Conservation (phyloP, 2,329 filamentous ascomycete species). For the Harringtonia lauricola region DNA sequence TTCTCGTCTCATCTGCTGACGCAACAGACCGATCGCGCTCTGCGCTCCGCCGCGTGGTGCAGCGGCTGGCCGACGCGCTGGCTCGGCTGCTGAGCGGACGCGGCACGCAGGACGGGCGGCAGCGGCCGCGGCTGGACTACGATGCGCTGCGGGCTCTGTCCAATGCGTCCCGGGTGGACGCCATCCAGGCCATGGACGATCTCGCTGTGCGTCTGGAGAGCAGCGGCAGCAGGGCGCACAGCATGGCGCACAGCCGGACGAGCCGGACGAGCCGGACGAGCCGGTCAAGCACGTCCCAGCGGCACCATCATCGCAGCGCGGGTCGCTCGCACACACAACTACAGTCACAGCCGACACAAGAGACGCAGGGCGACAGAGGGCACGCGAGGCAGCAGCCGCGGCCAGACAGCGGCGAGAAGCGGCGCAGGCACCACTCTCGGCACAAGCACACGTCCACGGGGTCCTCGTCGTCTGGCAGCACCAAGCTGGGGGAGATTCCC, state of each 20-base stretch:
- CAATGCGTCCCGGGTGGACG: conserved; percentile 33
- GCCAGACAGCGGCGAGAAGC: neutral
- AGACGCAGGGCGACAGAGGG: too few species aligned
- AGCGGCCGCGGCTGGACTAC: conserved; percentile 29
- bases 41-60: conserved; percentile 28
- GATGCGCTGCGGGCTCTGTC: conserved; percentile 35
- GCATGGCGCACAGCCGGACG: neutral
- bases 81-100: conserved; percentile 25
- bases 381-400: conserved; percentile 1
- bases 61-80: conserved; percentile 30
- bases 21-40: conserved; percentile 25
- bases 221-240: neutral
- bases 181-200: conserved; percentile 35
- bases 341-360: too few species aligned
- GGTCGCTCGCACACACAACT: too few species aligned
- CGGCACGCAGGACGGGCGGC: conserved; percentile 13
- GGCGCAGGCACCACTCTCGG: neutral
- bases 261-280: neutral
- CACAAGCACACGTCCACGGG: conserved; percentile 18
- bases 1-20: conserved; percentile 2
- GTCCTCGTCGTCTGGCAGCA: conserved; percentile 21
- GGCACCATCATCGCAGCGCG: too few species aligned
- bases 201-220: conserved; percentile 27
- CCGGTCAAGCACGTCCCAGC: too few species aligned
- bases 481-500: conserved; percentile 23